Evolutionary conservation across 495 filamentous ascomycete species (phyloP).

Genomic region (Achaetomiella virescens): DNA sequence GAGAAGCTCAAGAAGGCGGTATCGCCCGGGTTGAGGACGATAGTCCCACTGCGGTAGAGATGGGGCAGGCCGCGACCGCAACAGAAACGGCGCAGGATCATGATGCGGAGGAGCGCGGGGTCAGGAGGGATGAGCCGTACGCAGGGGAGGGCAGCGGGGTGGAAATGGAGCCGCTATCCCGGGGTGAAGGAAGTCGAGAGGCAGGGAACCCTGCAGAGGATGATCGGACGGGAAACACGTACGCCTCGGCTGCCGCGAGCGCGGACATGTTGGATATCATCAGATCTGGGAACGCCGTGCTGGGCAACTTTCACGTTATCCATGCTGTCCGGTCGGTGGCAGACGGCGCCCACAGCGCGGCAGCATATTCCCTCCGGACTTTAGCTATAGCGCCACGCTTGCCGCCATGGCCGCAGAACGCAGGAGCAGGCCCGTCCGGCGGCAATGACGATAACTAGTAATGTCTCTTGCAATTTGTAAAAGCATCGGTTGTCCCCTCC

Average conservation of each 20-base stretch:
- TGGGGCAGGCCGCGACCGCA: constrained; percentile 8
- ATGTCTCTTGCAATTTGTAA: background rate
- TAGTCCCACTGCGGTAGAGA: background rate
- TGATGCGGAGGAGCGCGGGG: constrained; percentile 77
- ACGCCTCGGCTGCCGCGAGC: constrained; percentile 37
- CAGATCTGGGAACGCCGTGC: constrained; percentile 60
- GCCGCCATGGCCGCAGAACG: constrained; percentile 41
- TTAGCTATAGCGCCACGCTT: constrained; percentile 44
- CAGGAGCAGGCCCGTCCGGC: constrained; percentile 31
- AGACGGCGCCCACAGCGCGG: constrained; percentile 45
- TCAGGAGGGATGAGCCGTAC: constrained; percentile 44
- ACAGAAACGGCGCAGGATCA: constrained; percentile 52
- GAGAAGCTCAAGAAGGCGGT: constrained; percentile 48
- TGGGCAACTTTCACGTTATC: constrained; percentile 64
- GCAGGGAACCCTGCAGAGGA: constrained; percentile 27
- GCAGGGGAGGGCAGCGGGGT: constrained; percentile 40
- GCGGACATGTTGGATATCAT: constrained; percentile 49
- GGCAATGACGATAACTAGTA: constrained; percentile 11
- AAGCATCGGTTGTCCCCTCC: too few relatives aligned
- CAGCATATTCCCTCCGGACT: constrained; percentile 45
- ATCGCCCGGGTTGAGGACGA: constrained; percentile 25
- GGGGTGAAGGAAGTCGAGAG: constrained; percentile 15
- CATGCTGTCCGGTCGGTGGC: constrained; percentile 61
- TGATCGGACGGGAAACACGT: constrained; percentile 41
- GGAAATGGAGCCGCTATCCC: constrained; percentile 43